Percentiles rank a stretch among this genome's conserved stretches.
Evolutionary conservation across 441 rosid species (phyloP).

Genomic region (Adansonia grandidieri): DNA sequence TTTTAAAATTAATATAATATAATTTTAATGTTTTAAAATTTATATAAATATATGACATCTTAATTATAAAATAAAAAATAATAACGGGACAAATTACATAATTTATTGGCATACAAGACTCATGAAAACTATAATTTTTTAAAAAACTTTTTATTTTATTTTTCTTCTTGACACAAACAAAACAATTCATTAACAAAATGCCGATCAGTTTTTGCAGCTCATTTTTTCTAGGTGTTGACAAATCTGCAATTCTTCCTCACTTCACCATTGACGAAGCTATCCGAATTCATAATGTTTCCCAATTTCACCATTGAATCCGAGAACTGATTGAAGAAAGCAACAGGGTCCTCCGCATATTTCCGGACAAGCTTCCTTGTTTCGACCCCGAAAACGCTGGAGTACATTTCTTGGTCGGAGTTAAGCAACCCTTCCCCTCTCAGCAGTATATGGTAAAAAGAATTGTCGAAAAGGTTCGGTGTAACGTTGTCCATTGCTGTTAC

Average conservation of each 20-base stretch:
- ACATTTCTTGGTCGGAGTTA: conserved; percentile 65
- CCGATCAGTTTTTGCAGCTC: not conserved
- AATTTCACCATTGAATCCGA: conserved; percentile 66
- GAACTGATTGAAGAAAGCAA: conserved; percentile 66
- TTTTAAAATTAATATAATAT: too few species aligned
- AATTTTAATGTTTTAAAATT: too few species aligned
- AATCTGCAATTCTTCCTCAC: conserved; percentile 64
- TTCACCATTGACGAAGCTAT: conserved; percentile 60
- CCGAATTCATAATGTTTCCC: conserved; percentile 60
- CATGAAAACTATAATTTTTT: not conserved
- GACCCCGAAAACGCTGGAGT: conserved; percentile 56
- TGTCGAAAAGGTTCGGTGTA: conserved; percentile 60
- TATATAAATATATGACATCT: too few species aligned
- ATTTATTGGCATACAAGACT: too few species aligned
- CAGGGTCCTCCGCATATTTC: conserved; percentile 49
- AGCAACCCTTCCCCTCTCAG: conserved; percentile 61
- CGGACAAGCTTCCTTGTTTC: conserved; percentile 53
- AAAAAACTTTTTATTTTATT: not conserved
- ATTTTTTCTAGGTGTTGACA: conserved; percentile 48
- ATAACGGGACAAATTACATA: too few species aligned
- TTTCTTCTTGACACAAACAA: conserved; percentile 11
- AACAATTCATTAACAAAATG: not conserved
- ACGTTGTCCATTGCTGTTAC: conserved; percentile 53
- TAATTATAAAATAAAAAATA: too few species aligned
- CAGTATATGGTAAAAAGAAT: conserved; percentile 51